Evolutionary conservation across 495 filamentous ascomycete genomes (phyloP).

Genomic region (Penicillium psychrofluorescens): DNA sequence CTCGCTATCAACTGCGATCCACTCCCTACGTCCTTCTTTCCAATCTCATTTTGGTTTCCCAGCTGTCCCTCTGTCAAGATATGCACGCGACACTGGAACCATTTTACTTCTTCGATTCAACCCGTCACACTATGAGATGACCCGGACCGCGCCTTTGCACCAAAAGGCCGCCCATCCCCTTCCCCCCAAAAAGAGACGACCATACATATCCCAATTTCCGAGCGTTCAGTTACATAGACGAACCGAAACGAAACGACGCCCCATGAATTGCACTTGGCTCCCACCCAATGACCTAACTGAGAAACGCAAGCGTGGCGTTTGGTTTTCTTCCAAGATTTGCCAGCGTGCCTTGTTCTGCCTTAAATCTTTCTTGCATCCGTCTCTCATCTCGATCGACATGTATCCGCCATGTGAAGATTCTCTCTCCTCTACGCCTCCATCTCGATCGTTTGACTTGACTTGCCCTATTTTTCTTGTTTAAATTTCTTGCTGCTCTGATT

Average conservation of each 20-base stretch:
- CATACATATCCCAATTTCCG: slow-evolving; percentile 16
- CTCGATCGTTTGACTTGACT: neutral
- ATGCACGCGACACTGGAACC: neutral
- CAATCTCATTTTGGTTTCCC: neutral
- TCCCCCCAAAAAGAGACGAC: slow-evolving; percentile 17
- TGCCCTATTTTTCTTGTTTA: neutral
- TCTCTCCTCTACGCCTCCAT: neutral
- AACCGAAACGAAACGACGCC: slow-evolving; percentile 24
- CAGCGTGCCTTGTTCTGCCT: slow-evolving; percentile 7
- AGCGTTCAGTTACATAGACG: slow-evolving; percentile 14
- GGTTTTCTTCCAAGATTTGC: slow-evolving; percentile 19
- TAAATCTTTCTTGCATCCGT: slow-evolving; percentile 6
- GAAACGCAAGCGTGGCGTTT: slow-evolving; percentile 23
- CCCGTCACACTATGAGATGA: neutral
- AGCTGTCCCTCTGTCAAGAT: slow-evolving; percentile 1
- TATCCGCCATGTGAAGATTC: neutral
- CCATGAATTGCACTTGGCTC: slow-evolving; percentile 16
- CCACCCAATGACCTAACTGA: slow-evolving; percentile 15
- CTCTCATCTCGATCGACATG: slow-evolving; percentile 1
- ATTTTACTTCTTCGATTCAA: neutral
- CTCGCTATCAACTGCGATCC: slow-evolving; percentile 9
- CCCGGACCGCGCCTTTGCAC: too few relatives aligned
- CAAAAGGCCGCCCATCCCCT: too few relatives aligned
- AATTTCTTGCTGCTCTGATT: slow-evolving; percentile 1
- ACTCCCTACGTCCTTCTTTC: slow-evolving; percentile 14